Base-by-base conservation (phyloP, 2,329 filamentous ascomycete species). In the Claviceps sp. region DNA sequence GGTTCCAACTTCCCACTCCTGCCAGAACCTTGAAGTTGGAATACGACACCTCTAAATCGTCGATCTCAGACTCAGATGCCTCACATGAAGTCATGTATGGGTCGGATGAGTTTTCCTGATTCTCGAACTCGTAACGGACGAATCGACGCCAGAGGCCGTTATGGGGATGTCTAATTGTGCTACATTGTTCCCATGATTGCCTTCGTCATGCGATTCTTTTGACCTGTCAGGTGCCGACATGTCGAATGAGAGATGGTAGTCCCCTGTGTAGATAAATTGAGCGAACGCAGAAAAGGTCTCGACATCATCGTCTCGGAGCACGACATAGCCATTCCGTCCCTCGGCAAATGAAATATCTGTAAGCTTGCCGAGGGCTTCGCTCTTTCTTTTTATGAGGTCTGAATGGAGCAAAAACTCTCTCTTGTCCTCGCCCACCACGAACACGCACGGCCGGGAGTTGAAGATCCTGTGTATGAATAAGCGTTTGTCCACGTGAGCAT, bases 101-200 rank as follows among this genome's bases (percentile, higher is more conserved):
- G 19, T 19, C 19, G 19, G 19, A 19, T 19, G 19, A 19, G 19
- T 19, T 19, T 19, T 19, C 19, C 19, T 19, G 19, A 19, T 19
- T 19, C 19, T 19, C 19, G 19, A 19, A 19, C 19, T 19, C 19
- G 19, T 19, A 19, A 19, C 19, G 8, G 8, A 30, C 3, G 26
- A 10, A 30, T 30, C 26, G 26, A 8, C 26, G 26, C 26, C 26
- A 30, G 26, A 30, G 26, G 26, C 7, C 26, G 26, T 10, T 30
- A 10, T 30, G 8, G 26, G 26, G 26, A 10, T 6, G 24, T 26
- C 26, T 30, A 10, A 30, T 30, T 10, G 26, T 30, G 26, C 2
- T 30, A 1, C 26, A 10, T 30, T 0, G 1, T 4, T 1, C 26
- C 2, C 26, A 30, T 1, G 8, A 30, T 10, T 10, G 26, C 2